Evolutionary conservation across 768 basidiomycete species (phyloP).

Genomic region (Mycena galopus): DNA sequence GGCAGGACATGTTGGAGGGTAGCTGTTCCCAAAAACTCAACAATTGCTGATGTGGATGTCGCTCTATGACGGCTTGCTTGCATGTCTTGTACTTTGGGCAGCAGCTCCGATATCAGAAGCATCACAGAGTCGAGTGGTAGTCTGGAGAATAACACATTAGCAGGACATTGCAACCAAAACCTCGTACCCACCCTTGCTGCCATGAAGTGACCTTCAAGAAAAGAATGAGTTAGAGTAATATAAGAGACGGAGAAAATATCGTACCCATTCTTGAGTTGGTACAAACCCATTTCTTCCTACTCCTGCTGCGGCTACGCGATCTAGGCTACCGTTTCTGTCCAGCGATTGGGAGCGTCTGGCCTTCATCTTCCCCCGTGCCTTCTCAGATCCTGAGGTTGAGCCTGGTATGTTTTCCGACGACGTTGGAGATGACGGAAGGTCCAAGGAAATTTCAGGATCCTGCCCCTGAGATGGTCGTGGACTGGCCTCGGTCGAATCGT

Average conservation of each 20-base stretch:
- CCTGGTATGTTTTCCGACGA: slow-evolving; percentile 52
- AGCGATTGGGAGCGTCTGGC: slow-evolving; percentile 73
- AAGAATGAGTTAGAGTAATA: neutral
- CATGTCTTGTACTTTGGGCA: slow-evolving; percentile 87
- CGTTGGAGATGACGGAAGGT: slow-evolving; percentile 59
- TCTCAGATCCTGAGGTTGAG: slow-evolving; percentile 73
- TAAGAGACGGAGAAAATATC: slow-evolving; percentile 36
- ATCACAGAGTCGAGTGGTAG: slow-evolving; percentile 91
- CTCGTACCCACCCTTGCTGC: slow-evolving; percentile 86
- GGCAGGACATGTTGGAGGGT: slow-evolving; percentile 83
- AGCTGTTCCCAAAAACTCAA: slow-evolving; percentile 80
- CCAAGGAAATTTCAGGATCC: slow-evolving; percentile 52
- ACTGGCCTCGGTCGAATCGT: slow-evolving; percentile 37
- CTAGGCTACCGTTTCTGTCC: slow-evolving; percentile 65
- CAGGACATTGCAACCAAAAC: slow-evolving; percentile 9
- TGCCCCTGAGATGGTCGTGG: slow-evolving; percentile 39
- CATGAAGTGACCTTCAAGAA: slow-evolving; percentile 83
- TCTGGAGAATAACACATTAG: slow-evolving; percentile 53
- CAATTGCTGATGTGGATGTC: slow-evolving; percentile 75
- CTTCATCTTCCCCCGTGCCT: slow-evolving; percentile 92
- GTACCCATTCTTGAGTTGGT: slow-evolving; percentile 97
- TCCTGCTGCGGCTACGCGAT: slow-evolving; percentile 74
- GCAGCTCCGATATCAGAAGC: slow-evolving; percentile 88
- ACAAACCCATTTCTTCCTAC: slow-evolving; percentile 93
- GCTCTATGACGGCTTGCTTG: slow-evolving; percentile 75